These are phyloP conservation scores for Marasmius fiardii DNA, from an alignment of 1,284 basidiomycete genomes.

Conservation along the genomic window DNA sequence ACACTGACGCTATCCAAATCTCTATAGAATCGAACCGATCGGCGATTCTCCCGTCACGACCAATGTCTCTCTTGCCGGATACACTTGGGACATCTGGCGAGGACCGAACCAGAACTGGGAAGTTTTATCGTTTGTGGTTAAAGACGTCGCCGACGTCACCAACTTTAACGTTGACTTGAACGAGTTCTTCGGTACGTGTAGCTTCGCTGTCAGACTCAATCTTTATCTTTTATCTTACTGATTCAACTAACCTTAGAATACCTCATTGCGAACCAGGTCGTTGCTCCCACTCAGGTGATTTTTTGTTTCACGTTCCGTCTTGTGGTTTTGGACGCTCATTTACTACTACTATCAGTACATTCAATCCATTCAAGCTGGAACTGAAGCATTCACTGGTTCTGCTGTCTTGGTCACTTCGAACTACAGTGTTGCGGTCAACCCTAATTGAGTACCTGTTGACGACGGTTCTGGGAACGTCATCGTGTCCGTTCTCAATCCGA, in stretches of 20 bases:
- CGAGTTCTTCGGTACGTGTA: constrained; percentile 47
- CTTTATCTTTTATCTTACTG: background rate
- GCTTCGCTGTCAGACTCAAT: background rate
- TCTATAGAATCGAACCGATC: constrained; percentile 47
- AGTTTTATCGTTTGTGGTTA: constrained; percentile 53
- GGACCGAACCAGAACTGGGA: constrained; percentile 56
- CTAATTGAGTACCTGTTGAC: too few species aligned
- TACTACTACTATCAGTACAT: constrained; percentile 36
- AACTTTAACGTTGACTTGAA: constrained; percentile 54
- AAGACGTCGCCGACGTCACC: constrained; percentile 43
- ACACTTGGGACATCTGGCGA: constrained; percentile 56
- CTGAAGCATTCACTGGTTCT: constrained; percentile 42
- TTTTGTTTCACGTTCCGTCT: too few species aligned
- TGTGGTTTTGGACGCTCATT: constrained; percentile 2
- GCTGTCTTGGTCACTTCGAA: constrained; percentile 36
- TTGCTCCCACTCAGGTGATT: constrained; percentile 37
- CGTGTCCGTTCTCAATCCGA: too few species aligned
- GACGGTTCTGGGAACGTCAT: too few species aligned
- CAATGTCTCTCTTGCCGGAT: constrained; percentile 40
- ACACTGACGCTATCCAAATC: too few species aligned
- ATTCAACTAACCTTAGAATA: constrained; percentile 29
- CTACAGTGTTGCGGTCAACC: constrained; percentile 31
- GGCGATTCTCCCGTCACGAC: constrained; percentile 46
- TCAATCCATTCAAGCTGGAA: constrained; percentile 45
- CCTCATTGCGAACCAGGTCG: constrained; percentile 35